Conservation (phyloP, 75 land plant genomes). For the Pinus taeda region DNA sequence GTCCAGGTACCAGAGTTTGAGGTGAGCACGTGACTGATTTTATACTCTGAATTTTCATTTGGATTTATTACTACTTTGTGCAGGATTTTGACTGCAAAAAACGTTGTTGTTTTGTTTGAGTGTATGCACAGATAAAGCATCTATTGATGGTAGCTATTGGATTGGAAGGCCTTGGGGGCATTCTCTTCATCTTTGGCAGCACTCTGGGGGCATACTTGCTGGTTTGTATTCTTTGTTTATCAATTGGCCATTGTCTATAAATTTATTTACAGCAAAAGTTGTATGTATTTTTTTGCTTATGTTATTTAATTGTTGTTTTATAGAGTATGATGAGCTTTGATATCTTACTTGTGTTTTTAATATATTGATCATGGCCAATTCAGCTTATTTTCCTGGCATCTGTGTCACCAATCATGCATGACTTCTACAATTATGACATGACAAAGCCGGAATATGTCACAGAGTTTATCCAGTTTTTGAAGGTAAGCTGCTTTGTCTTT, state of each 20-base stretch:
- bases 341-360: neutral
- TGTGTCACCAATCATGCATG: constrained; percentile 55
- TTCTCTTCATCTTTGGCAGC: constrained; percentile 67
- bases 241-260: neutral
- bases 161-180: constrained; percentile 54
- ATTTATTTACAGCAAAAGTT: too few relatives aligned
- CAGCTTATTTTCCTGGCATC: constrained; percentile 59
- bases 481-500: constrained; percentile 28
- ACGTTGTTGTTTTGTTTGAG: neutral
- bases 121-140: constrained; percentile 34
- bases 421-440: constrained; percentile 78
- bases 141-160: constrained; percentile 40
- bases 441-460: constrained; percentile 43
- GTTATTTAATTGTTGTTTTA: too few relatives aligned
- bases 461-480: constrained; percentile 56
- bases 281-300: too few relatives aligned
- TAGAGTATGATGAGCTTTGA: too few relatives aligned
- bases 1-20: constrained; percentile 47
- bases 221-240: constrained; percentile 32
- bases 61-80: neutral
- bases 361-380: constrained; percentile 3
- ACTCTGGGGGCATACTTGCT: constrained; percentile 57
- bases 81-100: neutral
- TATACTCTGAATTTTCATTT: neutral
- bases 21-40: constrained; percentile 13